These are phyloP conservation scores for Coemansia interrupta DNA, from an alignment of 192 early-diverging fungal genomes.

Conservation along the genomic window DNA sequence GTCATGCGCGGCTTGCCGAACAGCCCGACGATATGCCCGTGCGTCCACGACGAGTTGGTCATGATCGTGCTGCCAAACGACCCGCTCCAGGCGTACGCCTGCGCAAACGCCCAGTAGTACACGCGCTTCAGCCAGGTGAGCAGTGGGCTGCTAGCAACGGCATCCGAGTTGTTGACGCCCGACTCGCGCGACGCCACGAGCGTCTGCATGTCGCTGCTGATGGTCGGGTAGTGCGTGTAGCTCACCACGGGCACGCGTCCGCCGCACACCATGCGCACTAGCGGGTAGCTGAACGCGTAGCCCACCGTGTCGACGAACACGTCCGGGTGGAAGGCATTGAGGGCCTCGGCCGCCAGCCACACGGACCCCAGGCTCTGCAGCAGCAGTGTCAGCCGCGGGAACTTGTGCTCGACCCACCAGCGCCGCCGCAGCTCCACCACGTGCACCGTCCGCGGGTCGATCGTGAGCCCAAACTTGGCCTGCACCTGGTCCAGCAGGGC, in stretches of 20 bases:
- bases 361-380: conserved; percentile 83
- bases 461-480: conserved; percentile 66
- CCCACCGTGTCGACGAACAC: conserved; percentile 92
- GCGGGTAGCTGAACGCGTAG: conserved; percentile 89
- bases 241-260: conserved; percentile 62
- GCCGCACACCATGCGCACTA: conserved; percentile 59
- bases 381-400: conserved; percentile 77
- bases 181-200: conserved; percentile 62
- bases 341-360: conserved; percentile 69
- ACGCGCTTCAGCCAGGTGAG: conserved; percentile 26
- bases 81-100: conserved; percentile 74
- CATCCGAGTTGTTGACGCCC: conserved; percentile 63
- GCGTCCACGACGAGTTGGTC: conserved; percentile 98
- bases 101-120: conserved; percentile 81
- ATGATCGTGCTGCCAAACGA: conserved; percentile 76
- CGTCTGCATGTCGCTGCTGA: conserved; percentile 87
- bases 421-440: conserved; percentile 67
- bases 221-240: conserved; percentile 95
- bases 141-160: conserved; percentile 57
- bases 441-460: conserved; percentile 56
- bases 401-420: conserved; percentile 66
- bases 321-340: conserved; percentile 66
- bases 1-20: conserved; percentile 65
- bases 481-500: conserved; percentile 55
- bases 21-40: conserved; percentile 80